Evolutionary conservation across 2,329 filamentous ascomycete genomes (phyloP), one percentile per base, ranked within the genome.

Genomic region (Cryphonectria carpinicola): DNA sequence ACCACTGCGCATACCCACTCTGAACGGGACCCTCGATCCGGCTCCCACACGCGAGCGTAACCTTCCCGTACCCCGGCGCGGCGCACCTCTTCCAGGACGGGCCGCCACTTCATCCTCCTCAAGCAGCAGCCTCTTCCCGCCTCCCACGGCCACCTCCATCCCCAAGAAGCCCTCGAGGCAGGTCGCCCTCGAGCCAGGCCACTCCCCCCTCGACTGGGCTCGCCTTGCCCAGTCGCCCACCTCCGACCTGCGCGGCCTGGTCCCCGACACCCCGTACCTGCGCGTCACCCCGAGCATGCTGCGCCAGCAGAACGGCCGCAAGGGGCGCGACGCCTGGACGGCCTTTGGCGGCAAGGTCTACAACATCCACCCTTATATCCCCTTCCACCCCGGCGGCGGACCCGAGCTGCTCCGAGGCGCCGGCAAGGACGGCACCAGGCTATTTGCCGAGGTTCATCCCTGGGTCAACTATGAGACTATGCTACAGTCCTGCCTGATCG

Each of bases 191-290:
- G 88, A 90, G n/a, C 96, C 96, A 0, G 95, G 96, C 43, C 95
- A 95, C 84, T 97, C 94, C 2, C 95, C 96, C 0, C 89, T 99
- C 17, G 96, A 99, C 86, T 99, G 96, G 96, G 96, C 96, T 17
- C 90, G 92, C 7, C 87, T 97, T 1, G 85, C 86, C 28, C 82
- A 85, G 64, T 72, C 70, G 5, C 89, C 91, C 1, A 82, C 82
- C 41, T 84, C 88, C 41, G 91, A 94, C 73, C 88, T 94, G 37
- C 91, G 92, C n/a, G 88, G 88, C 54, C 74, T 92, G 72, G 76
- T 87, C 74, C 74, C 85, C 0, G 79, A 81, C 8, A 82, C 84
- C 4, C 83, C 87, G 70, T 85, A 89, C 84, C 82, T 93, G 58
- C 90, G 92, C 62, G 94, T 99, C 49, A 93, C 95, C 7, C 95